phyloP scores from a whole-genome alignment of 179 eudicot genomes.

The Beta lomatogona region DNA sequence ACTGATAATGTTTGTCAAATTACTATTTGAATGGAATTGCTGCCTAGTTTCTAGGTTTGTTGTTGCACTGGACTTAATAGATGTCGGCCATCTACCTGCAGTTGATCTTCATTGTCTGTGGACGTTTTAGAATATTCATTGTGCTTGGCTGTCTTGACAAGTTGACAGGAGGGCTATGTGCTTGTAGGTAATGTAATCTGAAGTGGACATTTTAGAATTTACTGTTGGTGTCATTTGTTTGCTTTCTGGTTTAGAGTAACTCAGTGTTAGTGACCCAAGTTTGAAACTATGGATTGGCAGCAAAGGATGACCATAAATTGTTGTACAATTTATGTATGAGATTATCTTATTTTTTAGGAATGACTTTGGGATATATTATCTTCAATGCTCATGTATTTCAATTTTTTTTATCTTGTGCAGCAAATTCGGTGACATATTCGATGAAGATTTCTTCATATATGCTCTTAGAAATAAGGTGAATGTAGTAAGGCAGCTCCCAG shows the following conservation, averaged over 20 bases:
- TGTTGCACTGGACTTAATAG: background rate
- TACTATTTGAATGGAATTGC: background rate
- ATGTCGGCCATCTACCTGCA: background rate
- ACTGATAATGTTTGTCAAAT: background rate
- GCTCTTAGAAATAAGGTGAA: conserved; percentile 81
- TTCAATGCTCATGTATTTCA: background rate
- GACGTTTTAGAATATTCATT: background rate
- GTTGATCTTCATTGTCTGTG: background rate
- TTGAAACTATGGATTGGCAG: too few species aligned
- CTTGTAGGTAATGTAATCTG: background rate
- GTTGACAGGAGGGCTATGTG: background rate
- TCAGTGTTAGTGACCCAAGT: too few species aligned
- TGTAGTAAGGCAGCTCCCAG: conserved; percentile 80
- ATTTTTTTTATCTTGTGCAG: conserved; percentile 44
- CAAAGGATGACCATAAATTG: too few species aligned
- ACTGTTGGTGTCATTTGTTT: too few species aligned
- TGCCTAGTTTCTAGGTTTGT: background rate
- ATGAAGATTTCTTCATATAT: conserved; percentile 91
- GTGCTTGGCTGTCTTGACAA: background rate
- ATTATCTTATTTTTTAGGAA: background rate
- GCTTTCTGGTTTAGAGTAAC: too few species aligned
- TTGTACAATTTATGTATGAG: background rate
- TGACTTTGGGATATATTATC: background rate
- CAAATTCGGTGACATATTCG: conserved; percentile 92
- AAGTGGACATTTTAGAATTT: too few species aligned